Evolutionary conservation across 768 basidiomycete genomes (phyloP).

Genomic region (Pleurotus cornucopiae): DNA sequence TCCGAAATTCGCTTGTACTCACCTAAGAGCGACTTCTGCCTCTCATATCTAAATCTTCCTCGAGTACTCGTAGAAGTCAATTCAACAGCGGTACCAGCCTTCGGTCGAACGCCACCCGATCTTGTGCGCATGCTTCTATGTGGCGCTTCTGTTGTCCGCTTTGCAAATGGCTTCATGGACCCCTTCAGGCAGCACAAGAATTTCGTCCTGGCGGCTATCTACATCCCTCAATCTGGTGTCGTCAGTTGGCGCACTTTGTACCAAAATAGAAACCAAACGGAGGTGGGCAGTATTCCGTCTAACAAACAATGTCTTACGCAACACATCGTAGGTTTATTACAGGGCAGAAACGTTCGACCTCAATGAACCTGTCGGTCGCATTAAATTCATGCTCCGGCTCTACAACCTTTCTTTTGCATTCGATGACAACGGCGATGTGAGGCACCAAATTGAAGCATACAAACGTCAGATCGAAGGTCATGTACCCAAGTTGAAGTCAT

Average conservation of each 20-base stretch:
- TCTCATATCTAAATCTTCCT: background rate
- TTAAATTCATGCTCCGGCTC: too few species aligned
- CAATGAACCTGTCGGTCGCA: too few species aligned
- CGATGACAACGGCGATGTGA: too few species aligned
- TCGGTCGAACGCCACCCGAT: background rate
- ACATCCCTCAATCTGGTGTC: background rate
- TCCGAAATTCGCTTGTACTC: background rate
- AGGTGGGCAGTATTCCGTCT: too few species aligned
- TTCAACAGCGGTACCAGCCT: background rate
- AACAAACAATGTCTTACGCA: too few species aligned
- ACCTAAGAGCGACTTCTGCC: background rate
- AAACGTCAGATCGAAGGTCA: too few species aligned
- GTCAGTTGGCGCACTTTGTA: background rate
- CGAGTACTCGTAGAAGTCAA: slow-evolving; percentile 5
- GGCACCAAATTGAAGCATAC: too few species aligned
- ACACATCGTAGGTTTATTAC: too few species aligned
- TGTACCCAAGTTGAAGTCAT: too few species aligned
- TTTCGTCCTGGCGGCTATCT: slow-evolving; percentile 3
- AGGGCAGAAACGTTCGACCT: too few species aligned
- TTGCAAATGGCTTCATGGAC: slow-evolving; percentile 2
- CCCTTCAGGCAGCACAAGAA: background rate
- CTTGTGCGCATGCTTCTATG: slow-evolving; percentile 2
- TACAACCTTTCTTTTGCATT: too few species aligned
- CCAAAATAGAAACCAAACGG: too few species aligned
- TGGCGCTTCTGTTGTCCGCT: slow-evolving; percentile 7